These are phyloP conservation scores for Coemansia sp. DNA, from an alignment of 192 early-diverging fungal genomes.

Conservation along the genomic window DNA sequence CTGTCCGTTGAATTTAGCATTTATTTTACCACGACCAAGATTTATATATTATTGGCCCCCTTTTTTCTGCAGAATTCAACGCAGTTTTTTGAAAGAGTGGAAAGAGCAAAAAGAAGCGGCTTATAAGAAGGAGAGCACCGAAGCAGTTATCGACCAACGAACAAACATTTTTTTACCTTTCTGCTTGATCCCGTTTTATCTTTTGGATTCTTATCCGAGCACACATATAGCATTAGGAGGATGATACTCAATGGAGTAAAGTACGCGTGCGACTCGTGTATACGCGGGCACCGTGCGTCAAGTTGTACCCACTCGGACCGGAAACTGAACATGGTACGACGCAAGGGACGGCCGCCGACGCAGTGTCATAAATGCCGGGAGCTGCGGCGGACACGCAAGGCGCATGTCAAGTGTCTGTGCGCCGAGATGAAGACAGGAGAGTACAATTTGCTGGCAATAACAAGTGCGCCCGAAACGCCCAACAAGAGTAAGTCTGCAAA, in stretches of 20 bases:
- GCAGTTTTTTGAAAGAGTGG: conserved; percentile 2
- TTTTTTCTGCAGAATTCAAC: background rate
- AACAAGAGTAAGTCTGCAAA: background rate
- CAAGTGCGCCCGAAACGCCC: background rate
- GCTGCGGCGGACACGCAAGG: conserved; percentile 61
- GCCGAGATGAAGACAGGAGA: conserved; percentile 19
- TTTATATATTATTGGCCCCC: conserved; percentile 3
- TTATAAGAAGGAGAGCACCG: conserved; percentile 5
- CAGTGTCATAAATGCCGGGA: conserved; percentile 73
- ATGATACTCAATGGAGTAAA: conserved; percentile 41
- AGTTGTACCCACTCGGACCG: conserved; percentile 53
- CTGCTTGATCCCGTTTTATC: background rate
- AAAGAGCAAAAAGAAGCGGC: conserved; percentile 3
- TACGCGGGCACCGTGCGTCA: conserved; percentile 53
- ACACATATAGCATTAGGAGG: background rate
- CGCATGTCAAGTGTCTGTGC: conserved; percentile 72
- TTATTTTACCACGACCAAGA: conserved; percentile 5
- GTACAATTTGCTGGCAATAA: background rate
- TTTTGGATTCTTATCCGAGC: background rate
- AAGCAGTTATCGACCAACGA: background rate
- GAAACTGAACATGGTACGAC: conserved; percentile 58
- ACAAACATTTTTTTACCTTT: conserved; percentile 1
- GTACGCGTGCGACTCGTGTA: conserved; percentile 48
- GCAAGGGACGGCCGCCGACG: conserved; percentile 68
- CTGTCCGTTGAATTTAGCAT: conserved; percentile 1